Percentiles rank a stretch among this genome's conserved stretches.
These are phyloP conservation scores for Huntiella decipiens DNA, from an alignment of 2,329 filamentous ascomycete species.

Conservation along the genomic window DNA sequence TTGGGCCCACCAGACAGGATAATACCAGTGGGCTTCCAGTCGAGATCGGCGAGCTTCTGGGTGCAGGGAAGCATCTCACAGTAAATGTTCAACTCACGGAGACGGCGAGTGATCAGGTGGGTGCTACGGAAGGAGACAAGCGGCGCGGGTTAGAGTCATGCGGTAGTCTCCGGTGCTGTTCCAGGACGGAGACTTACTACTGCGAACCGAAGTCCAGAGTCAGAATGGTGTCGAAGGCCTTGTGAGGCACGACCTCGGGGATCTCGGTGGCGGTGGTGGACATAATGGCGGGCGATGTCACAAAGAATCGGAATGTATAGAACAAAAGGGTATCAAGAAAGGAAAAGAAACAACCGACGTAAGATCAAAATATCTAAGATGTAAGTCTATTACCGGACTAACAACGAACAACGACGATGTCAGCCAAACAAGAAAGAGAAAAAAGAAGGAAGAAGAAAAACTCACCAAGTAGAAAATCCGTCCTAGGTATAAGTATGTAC, in stretches of 20 bases:
- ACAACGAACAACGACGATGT: constrained; percentile 6
- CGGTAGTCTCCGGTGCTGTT: background rate
- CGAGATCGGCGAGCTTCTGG: constrained; percentile 56
- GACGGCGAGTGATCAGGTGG: constrained; percentile 55
- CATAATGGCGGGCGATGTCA: background rate
- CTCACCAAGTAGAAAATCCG: no score
- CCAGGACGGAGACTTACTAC: constrained; percentile 3
- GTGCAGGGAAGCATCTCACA: constrained; percentile 80
- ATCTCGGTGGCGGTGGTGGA: constrained; percentile 2
- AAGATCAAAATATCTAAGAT: background rate
- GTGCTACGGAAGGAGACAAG: constrained; percentile 34
- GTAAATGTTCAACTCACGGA: constrained; percentile 66
- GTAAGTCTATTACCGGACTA: background rate
- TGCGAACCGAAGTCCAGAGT: constrained; percentile 47
- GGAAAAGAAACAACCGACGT: background rate
- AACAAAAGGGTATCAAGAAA: background rate
- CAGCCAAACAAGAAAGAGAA: constrained; percentile 2
- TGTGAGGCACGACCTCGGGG: constrained; percentile 17
- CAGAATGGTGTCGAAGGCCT: constrained; percentile 38
- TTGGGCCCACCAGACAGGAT: constrained; percentile 37
- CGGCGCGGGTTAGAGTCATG: background rate
- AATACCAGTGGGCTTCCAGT: constrained; percentile 68
- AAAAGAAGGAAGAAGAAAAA: constrained; percentile 1
- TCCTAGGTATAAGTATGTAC: no score
- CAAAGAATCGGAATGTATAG: background rate